Evolutionary conservation across 1,284 basidiomycete species (phyloP).

Genomic region (Cryptococcus wingfieldii): DNA sequence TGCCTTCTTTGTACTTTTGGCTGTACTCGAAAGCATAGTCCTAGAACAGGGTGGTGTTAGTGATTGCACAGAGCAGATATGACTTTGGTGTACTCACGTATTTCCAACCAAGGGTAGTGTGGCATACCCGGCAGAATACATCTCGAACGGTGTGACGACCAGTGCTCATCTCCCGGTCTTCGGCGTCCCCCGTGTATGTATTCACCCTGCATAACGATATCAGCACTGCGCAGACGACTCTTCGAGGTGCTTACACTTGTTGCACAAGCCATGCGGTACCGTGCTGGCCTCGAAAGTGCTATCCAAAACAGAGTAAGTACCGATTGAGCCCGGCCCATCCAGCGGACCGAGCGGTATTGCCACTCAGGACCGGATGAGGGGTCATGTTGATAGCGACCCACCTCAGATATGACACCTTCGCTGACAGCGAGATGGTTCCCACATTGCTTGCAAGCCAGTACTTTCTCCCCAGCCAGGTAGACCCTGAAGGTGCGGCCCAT

Average conservation of each 20-base stretch:
- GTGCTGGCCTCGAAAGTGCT: slow-evolving; percentile 93
- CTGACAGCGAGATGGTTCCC: slow-evolving; percentile 89
- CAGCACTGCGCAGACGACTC: not conserved
- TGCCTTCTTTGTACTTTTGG: slow-evolving; percentile 98
- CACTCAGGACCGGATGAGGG: slow-evolving; percentile 2
- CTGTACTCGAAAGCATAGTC: slow-evolving; percentile 81
- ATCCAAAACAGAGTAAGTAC: slow-evolving; percentile 5
- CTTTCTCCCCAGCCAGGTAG: slow-evolving; percentile 74
- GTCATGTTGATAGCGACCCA: slow-evolving; percentile 49
- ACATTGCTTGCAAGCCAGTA: slow-evolving; percentile 87
- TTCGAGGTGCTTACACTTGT: slow-evolving; percentile 63
- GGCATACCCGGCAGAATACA: slow-evolving; percentile 86
- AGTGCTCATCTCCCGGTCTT: slow-evolving; percentile 92
- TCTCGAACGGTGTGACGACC: slow-evolving; percentile 94
- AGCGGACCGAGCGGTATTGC: slow-evolving; percentile 3
- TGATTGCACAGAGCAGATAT: not conserved
- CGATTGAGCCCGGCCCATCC: not conserved
- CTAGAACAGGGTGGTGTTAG: slow-evolving; percentile 51
- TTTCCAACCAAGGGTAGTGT: slow-evolving; percentile 88
- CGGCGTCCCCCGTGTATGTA: slow-evolving; percentile 76
- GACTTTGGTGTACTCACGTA: slow-evolving; percentile 62
- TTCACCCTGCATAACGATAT: slow-evolving; percentile 63
- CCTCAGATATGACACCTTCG: slow-evolving; percentile 86
- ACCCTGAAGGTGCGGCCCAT: slow-evolving; percentile 56
- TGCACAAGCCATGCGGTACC: slow-evolving; percentile 92